Base-by-base conservation (phyloP, 2,329 filamentous ascomycete species). In the Xylaria sp. region DNA sequence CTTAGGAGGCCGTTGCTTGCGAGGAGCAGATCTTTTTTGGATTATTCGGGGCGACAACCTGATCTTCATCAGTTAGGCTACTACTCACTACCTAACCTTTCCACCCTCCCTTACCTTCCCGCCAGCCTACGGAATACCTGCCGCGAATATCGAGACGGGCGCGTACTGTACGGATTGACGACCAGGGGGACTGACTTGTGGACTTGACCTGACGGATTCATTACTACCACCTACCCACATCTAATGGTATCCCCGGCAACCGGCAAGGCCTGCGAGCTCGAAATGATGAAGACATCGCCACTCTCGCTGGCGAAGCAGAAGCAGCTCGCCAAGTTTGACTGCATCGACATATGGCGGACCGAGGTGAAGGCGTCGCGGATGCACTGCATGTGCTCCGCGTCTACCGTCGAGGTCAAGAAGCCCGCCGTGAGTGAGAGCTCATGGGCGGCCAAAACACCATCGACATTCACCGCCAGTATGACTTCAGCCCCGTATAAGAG, bases 261-360 rank as follows among this genome's bases (percentile, higher is more conserved):
- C 19, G 47, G 35, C 52, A 57, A 47, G 50, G 44, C 51, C 44
- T 30, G 19, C 39, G 19, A 55, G 46, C 35, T 57, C 53, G 18
- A 59, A 44, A 64, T 64, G 62, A 52, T 52, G 49, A 44, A 9
- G 34, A 5, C 11, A 39, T n/a, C 13, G n/a, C 35, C 16, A 5
- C 6, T n/a, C 42, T 34, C 35, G 37, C 13, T 39, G 42, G 59
- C 59, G 44, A 48, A 60, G 35, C 23, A 49, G 42, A 51, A 56
- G 35, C 37, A 54, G 55, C 53, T 59, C 39, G 59, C 57, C 35
- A 71, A 68, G 59, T 60, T 67, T 47, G 58, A 63, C 54, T 75
- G 76, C 69, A 80, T 83, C 63, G 70, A 78, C 60, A 73, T 78
- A 60, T 83, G 81, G 81, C 77, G 78, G 58, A 71, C 71, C 55